phyloP scores from a whole-genome alignment of 2,329 filamentous ascomycete genomes.

The Mollisia scopiformis region DNA sequence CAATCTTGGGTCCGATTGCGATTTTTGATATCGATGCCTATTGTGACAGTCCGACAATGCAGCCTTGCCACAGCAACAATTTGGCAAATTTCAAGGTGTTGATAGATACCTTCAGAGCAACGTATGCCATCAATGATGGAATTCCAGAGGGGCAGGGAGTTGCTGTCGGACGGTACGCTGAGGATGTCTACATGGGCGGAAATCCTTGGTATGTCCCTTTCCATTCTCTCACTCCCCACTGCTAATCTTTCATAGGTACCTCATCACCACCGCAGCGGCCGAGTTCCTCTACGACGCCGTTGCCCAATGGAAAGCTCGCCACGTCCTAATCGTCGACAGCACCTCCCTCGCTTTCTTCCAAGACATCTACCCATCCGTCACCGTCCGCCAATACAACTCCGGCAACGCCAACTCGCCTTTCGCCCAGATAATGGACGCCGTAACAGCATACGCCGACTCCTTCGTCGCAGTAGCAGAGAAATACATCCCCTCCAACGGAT shows the following conservation, averaged over 20 bases:
- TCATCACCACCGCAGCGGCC: slow-evolving; percentile 74
- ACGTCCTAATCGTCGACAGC: slow-evolving; percentile 64
- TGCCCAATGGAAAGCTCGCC: slow-evolving; percentile 67
- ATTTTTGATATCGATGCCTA: slow-evolving; percentile 69
- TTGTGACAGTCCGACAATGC: slow-evolving; percentile 73
- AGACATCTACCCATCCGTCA: slow-evolving; percentile 61
- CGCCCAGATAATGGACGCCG: slow-evolving; percentile 50
- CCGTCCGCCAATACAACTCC: slow-evolving; percentile 65
- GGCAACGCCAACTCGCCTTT: slow-evolving; percentile 60
- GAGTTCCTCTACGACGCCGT: slow-evolving; percentile 80
- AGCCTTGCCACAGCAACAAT: slow-evolving; percentile 57
- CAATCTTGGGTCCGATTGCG: slow-evolving; percentile 66
- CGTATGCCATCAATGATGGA: slow-evolving; percentile 69
- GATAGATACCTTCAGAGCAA: slow-evolving; percentile 70
- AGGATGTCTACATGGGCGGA: slow-evolving; percentile 75
- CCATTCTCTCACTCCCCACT: background rate
- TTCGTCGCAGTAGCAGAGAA: slow-evolving; percentile 52
- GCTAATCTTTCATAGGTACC: slow-evolving; percentile 45
- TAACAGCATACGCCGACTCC: slow-evolving; percentile 64
- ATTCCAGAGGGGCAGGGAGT: slow-evolving; percentile 62
- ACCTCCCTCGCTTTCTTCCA: slow-evolving; percentile 73
- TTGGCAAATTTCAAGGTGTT: slow-evolving; percentile 78
- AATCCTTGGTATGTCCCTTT: slow-evolving; percentile 66
- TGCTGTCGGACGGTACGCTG: slow-evolving; percentile 67
- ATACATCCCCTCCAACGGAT: slow-evolving; percentile 59